Percentiles rank a stretch among this genome's conserved stretches.
phyloP scores from a whole-genome alignment of 1,284 basidiomycete genomes.

The Phlebopus sp. region DNA sequence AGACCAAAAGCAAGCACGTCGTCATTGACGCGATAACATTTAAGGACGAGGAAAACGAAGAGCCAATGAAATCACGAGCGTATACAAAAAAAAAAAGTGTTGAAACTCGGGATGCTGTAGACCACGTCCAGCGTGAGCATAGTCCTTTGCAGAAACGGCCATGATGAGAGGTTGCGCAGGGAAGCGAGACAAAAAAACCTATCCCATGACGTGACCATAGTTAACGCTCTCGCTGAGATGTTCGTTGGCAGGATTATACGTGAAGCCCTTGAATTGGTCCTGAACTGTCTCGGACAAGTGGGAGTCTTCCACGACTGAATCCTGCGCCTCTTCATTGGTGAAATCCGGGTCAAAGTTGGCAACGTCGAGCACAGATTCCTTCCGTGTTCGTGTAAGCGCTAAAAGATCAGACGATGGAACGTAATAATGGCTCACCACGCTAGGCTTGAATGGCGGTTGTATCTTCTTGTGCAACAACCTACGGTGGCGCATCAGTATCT shows the following conservation, averaged over 20 bases:
- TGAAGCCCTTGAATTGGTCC: constrained; percentile 89
- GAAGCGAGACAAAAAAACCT: background rate
- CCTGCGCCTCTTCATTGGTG: constrained; percentile 88
- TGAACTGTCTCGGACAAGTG: constrained; percentile 92
- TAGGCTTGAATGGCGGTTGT: constrained; percentile 97
- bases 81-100: background rate
- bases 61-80: background rate
- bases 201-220: constrained; percentile 42
- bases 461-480: constrained; percentile 93
- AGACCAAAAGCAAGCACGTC: too few relatives aligned
- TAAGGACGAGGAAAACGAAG: background rate
- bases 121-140: constrained; percentile 26
- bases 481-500: constrained; percentile 10
- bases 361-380: constrained; percentile 81
- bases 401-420: background rate
- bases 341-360: constrained; percentile 96
- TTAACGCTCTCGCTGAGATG: constrained; percentile 76
- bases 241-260: constrained; percentile 79
- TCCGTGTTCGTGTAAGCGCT: constrained; percentile 2
- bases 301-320: constrained; percentile 92
- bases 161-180: background rate
- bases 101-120: background rate
- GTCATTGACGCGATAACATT: too few relatives aligned
- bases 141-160: background rate
- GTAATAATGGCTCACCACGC: constrained; percentile 63